Evolutionary conservation across 2,329 filamentous ascomycete species (phyloP).

Genomic region (Byssochlamys sp.): DNA sequence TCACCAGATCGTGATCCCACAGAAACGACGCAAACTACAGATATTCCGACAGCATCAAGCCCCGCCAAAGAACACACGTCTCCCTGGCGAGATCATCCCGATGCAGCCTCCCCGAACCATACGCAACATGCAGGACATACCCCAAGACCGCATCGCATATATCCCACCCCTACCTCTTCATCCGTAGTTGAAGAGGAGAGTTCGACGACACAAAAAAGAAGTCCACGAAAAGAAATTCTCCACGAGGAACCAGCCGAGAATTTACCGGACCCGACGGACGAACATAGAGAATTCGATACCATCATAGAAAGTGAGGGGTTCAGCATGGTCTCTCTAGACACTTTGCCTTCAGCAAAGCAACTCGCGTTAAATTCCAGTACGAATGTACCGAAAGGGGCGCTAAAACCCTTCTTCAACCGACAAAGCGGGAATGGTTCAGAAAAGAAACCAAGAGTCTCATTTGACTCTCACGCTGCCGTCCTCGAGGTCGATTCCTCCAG

Average conservation of each 20-base stretch:
- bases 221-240: background rate
- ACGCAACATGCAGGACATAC: slow-evolving; percentile 24
- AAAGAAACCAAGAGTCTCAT: slow-evolving; percentile 3
- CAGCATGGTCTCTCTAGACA: slow-evolving; percentile 48
- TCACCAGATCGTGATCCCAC: background rate
- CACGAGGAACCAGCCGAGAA: background rate
- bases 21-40: background rate
- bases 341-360: slow-evolving; percentile 41
- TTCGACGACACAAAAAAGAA: background rate
- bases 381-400: slow-evolving; percentile 15
- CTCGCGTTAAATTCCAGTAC: slow-evolving; percentile 27
- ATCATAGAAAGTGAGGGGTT: slow-evolving; percentile 50
- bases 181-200: slow-evolving; percentile 30
- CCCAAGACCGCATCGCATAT: slow-evolving; percentile 24
- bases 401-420: slow-evolving; percentile 20
- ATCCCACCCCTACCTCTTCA: slow-evolving; percentile 33
- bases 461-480: background rate
- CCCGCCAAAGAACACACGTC: slow-evolving; percentile 28
- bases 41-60: slow-evolving; percentile 8
- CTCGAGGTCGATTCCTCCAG: background rate
- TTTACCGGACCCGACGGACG: slow-evolving; percentile 28
- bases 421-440: slow-evolving; percentile 16
- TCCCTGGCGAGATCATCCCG: slow-evolving; percentile 11
- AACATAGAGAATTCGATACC: slow-evolving; percentile 42
- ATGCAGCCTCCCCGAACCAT: slow-evolving; percentile 21